These are phyloP conservation scores for Sequoia sempervirens DNA, from an alignment of 75 land plant genomes.

Conservation along the genomic window DNA sequence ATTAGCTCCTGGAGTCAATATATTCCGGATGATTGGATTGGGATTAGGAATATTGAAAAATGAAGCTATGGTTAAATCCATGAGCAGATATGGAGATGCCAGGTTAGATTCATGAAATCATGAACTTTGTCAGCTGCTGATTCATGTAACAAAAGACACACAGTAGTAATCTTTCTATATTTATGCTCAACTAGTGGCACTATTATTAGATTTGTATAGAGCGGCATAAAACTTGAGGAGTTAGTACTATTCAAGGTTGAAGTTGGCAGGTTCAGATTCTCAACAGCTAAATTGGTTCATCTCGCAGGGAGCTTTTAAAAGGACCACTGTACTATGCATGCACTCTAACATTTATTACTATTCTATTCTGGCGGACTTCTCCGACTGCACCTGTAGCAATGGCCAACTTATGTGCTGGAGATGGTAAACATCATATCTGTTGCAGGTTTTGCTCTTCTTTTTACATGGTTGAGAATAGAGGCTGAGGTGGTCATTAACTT, in stretches of 20 bases:
- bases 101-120: constrained; percentile 44
- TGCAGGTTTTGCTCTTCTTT: background rate
- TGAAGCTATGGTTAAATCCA: constrained; percentile 82
- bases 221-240: background rate
- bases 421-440: constrained; percentile 39
- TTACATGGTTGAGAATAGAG: background rate
- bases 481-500: background rate
- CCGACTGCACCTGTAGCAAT: constrained; percentile 60
- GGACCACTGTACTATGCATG: constrained; percentile 82
- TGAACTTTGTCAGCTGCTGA: background rate
- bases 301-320: constrained; percentile 70
- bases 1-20: constrained; percentile 71
- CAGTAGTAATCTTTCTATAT: background rate
- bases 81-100: constrained; percentile 78
- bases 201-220: background rate
- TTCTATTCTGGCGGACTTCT: constrained; percentile 67
- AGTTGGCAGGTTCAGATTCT: background rate
- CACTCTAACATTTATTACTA: constrained; percentile 54
- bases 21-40: constrained; percentile 72
- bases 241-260: background rate
- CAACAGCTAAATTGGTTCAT: background rate
- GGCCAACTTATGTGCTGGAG: constrained; percentile 87
- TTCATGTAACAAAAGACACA: background rate
- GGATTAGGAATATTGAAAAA: constrained; percentile 79
- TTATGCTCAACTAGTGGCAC: background rate